Percentiles rank a stretch among this genome's conserved stretches.
These are phyloP conservation scores for Hysterangium stoloniferum DNA, from an alignment of 768 basidiomycete species.

Conservation along the genomic window DNA sequence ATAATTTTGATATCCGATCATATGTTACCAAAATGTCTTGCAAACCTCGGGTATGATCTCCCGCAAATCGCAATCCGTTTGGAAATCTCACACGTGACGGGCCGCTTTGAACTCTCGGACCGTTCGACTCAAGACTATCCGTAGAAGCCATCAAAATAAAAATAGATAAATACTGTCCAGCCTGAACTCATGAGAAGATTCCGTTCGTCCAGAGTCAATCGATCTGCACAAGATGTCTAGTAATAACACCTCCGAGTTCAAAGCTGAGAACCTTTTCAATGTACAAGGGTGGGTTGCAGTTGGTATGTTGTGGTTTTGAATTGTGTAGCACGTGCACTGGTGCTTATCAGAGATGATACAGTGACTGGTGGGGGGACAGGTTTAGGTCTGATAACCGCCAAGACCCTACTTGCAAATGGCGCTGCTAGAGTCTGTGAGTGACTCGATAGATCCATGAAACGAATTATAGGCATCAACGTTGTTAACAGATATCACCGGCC, in stretches of 20 bases:
- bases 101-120: too few species aligned
- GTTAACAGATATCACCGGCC: conserved; percentile 10
- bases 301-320: neutral
- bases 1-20: too few species aligned
- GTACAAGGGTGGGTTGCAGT: conserved; percentile 8
- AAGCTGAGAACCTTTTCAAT: conserved; percentile 1
- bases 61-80: too few species aligned
- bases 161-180: too few species aligned
- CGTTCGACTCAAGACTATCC: too few species aligned
- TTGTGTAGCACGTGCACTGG: neutral
- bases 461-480: neutral
- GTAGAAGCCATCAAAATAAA: too few species aligned
- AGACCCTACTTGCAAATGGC: conserved; percentile 4
- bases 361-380: conserved; percentile 11
- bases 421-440: conserved; percentile 9
- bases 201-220: too few species aligned
- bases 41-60: too few species aligned
- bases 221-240: too few species aligned
- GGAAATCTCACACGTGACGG: too few species aligned
- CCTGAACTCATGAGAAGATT: too few species aligned
- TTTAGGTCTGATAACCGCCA: conserved; percentile 3
- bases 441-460: neutral
- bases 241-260: neutral
- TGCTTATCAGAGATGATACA: neutral
- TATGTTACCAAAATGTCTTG: too few species aligned